phyloP scores from a whole-genome alignment of 371 early-diverging fungal genomes.

The Circinella minor region DNA sequence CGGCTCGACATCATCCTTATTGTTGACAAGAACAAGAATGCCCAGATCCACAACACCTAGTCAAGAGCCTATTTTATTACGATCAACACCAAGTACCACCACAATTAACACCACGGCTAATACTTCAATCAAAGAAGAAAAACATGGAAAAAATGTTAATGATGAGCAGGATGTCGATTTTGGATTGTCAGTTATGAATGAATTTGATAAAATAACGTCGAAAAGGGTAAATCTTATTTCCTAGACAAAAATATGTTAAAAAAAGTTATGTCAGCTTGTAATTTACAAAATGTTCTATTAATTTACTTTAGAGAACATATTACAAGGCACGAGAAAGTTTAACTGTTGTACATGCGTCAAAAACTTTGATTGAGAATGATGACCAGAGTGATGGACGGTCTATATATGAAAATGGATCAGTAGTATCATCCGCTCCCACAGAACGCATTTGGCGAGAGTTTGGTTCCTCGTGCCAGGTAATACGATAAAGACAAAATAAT shows the following conservation, averaged over 20 bases:
- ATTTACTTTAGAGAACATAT: not conserved
- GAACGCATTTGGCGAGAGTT: constrained; percentile 5
- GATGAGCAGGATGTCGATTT: not conserved
- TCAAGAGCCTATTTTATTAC: not conserved
- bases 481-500: not conserved
- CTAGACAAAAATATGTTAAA: too few species aligned
- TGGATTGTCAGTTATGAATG: constrained; percentile 1
- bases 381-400: not conserved
- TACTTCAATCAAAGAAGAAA: too few species aligned
- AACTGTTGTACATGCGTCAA: constrained; percentile 3
- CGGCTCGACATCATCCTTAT: not conserved
- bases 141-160: too few species aligned
- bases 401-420: not conserved
- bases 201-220: not conserved
- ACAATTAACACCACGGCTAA: not conserved
- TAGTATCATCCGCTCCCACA: not conserved
- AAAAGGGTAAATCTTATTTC: not conserved
- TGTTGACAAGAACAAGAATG: not conserved
- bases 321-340: not conserved
- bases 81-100: not conserved
- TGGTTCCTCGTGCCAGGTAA: not conserved
- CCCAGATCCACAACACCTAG: not conserved
- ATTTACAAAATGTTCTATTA: not conserved
- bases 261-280: not conserved
- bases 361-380: not conserved